phyloP scores from a whole-genome alignment of 2,329 filamentous ascomycete genomes.

The Pyrenophora seminiperda region DNA sequence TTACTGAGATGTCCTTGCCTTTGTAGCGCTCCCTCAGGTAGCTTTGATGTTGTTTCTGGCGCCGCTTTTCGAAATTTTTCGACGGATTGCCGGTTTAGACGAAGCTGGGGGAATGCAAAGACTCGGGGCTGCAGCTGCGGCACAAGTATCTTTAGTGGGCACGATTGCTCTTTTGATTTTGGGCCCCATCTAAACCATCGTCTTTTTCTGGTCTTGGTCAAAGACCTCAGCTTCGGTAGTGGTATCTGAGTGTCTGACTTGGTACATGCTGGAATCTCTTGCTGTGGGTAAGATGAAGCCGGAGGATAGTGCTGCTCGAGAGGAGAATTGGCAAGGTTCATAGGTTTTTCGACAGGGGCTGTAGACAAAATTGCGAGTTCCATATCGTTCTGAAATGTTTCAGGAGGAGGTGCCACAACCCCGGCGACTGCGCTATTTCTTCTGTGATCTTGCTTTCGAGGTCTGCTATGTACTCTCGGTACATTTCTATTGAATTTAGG shows the following conservation, averaged over 20 bases:
- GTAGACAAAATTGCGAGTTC: not conserved
- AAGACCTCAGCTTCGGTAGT: conserved; percentile 11
- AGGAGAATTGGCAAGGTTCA: conserved; percentile 14
- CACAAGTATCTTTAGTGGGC: not conserved
- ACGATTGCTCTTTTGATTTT: conserved; percentile 17
- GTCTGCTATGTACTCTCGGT: too few relatives aligned
- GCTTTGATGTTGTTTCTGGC: conserved; percentile 23
- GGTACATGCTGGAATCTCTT: conserved; percentile 31
- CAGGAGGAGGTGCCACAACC: conserved; percentile 19
- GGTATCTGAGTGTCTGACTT: conserved; percentile 25
- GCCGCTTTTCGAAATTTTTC: conserved; percentile 31
- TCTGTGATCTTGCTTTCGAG: not conserved
- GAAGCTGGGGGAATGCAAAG: conserved; percentile 7
- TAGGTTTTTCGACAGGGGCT: conserved; percentile 10
- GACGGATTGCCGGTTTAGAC: conserved; percentile 7
- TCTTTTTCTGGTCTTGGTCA: conserved; percentile 14
- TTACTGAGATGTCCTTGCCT: conserved; percentile 24
- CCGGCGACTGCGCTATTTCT: not conserved
- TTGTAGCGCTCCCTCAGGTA: conserved; percentile 38
- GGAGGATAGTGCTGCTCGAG: conserved; percentile 29
- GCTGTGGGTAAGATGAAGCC: conserved; percentile 32
- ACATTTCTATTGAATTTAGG: too few relatives aligned
- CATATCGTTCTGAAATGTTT: conserved; percentile 1
- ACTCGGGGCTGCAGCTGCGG: not conserved
- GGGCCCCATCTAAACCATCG: conserved; percentile 13